phyloP scores from a whole-genome alignment of 2,329 filamentous ascomycete species.

The Epichloe sp. region DNA sequence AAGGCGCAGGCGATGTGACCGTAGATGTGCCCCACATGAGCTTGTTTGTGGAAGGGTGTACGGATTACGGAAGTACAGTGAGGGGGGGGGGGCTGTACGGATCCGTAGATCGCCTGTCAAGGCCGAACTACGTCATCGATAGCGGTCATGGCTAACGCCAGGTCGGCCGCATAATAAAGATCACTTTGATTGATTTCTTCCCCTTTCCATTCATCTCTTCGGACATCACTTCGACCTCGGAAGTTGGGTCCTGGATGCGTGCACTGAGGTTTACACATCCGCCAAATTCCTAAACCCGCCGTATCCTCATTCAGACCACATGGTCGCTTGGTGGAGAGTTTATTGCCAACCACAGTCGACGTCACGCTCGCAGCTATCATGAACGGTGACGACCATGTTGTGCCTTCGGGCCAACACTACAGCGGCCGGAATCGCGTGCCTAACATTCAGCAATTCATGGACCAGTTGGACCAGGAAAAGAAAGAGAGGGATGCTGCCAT shows the following conservation, averaged over 20 bases:
- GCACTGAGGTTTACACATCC: neutral
- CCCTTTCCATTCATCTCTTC: neutral
- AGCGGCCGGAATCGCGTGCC: constrained; percentile 74
- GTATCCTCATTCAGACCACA: neutral
- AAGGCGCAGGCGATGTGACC: neutral
- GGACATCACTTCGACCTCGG: neutral
- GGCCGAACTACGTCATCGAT: constrained; percentile 3
- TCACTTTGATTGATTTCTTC: too few relatives aligned
- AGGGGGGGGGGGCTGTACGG: too few relatives aligned
- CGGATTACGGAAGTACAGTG: too few relatives aligned
- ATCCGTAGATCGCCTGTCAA: too few relatives aligned
- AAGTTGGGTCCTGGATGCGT: neutral
- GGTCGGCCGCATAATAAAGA: too few relatives aligned
- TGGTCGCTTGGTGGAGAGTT: neutral
- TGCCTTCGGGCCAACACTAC: constrained; percentile 54
- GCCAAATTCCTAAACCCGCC: neutral
- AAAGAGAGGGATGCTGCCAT: constrained; percentile 58
- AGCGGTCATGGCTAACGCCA: neutral
- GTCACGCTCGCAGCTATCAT: constrained; percentile 12
- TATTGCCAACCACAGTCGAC: too few relatives aligned
- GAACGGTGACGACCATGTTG: constrained; percentile 26
- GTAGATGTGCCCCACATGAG: neutral
- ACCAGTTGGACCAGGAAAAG: constrained; percentile 68
- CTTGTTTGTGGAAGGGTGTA: constrained; percentile 1
- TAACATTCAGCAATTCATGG: constrained; percentile 74